Percentiles rank a stretch among this genome's conserved stretches.
phyloP scores from a whole-genome alignment of 257 asterid species.

The Penstemon eatonii region DNA sequence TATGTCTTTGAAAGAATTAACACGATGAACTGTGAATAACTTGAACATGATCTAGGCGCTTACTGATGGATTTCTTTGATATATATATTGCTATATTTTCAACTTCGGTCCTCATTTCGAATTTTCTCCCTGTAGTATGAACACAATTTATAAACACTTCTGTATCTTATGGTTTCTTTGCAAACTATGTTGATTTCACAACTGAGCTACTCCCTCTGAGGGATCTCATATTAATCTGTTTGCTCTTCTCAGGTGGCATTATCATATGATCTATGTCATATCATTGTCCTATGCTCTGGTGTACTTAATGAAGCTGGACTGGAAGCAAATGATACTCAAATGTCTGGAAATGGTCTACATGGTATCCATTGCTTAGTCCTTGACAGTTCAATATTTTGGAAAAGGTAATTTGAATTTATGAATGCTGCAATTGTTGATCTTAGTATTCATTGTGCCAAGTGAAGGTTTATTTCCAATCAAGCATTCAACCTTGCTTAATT shows the following conservation, averaged over 20 bases:
- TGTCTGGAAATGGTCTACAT: constrained; percentile 46
- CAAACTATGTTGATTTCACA: constrained; percentile 13
- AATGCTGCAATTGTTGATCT: constrained; percentile 15
- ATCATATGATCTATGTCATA: constrained; percentile 71
- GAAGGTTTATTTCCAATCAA: constrained; percentile 2
- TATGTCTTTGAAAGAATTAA: neutral
- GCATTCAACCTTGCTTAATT: neutral
- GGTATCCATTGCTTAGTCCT: constrained; percentile 76
- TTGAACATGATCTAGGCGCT: constrained; percentile 5
- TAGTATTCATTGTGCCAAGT: constrained; percentile 13
- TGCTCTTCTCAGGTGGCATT: constrained; percentile 63
- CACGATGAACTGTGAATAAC: constrained; percentile 10
- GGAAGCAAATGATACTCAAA: constrained; percentile 41
- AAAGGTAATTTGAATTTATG: constrained; percentile 54
- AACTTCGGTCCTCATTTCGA: neutral
- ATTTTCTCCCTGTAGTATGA: neutral
- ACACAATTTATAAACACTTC: constrained; percentile 1
- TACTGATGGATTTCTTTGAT: constrained; percentile 6
- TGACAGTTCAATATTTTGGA: constrained; percentile 73
- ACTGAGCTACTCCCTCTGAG: constrained; percentile 21
- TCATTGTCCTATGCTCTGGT: constrained; percentile 77
- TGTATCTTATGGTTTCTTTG: neutral
- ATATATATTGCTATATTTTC: constrained; percentile 12
- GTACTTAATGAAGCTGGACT: constrained; percentile 41
- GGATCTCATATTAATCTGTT: constrained; percentile 28